A percentile compares a stretch with the other conserved stretches of the same genome.
Evolutionary conservation across 1,139 yeast species (phyloP).

Genomic region (Pichia sp.): DNA sequence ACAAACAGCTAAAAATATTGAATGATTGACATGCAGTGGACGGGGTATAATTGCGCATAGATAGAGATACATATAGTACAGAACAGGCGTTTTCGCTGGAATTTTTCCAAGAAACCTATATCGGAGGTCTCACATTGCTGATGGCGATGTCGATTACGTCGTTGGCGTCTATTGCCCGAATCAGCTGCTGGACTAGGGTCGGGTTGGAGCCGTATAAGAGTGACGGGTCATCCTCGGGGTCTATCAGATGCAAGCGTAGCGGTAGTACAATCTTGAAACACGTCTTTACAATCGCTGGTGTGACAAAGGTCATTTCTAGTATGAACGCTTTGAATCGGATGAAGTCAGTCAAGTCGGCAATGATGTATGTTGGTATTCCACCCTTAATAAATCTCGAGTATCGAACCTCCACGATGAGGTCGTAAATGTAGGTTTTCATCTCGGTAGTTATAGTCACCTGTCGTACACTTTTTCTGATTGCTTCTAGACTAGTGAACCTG

Average conservation of each 20-base stretch:
- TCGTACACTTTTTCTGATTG: conserved; percentile 4
- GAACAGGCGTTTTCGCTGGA: too few relatives aligned
- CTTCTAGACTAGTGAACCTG: not conserved
- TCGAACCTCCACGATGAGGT: conserved; percentile 46
- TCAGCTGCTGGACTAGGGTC: conserved; percentile 37
- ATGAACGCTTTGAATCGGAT: conserved; percentile 40
- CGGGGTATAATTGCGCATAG: too few relatives aligned
- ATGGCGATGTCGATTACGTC: conserved; percentile 48
- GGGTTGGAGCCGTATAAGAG: conserved; percentile 51
- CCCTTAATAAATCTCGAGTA: conserved; percentile 46
- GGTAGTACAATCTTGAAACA: conserved; percentile 48
- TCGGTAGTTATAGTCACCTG: conserved; percentile 37
- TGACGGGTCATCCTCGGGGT: conserved; percentile 45
- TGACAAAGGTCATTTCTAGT: conserved; percentile 39
- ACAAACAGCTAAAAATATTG: not conserved
- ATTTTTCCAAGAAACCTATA: conserved; percentile 20
- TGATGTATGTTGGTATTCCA: conserved; percentile 46
- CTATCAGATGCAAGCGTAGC: conserved; percentile 35
- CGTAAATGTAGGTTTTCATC: conserved; percentile 49
- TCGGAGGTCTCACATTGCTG: conserved; percentile 44
- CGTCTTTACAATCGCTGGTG: conserved; percentile 46
- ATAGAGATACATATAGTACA: too few relatives aligned
- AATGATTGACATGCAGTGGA: not conserved
- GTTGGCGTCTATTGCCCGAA: conserved; percentile 41
- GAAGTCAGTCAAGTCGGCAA: conserved; percentile 40